Evolutionary conservation across 768 basidiomycete genomes (phyloP), one percentile per base, ranked within the genome.

Genomic region (Auriscalpium vulgare): DNA sequence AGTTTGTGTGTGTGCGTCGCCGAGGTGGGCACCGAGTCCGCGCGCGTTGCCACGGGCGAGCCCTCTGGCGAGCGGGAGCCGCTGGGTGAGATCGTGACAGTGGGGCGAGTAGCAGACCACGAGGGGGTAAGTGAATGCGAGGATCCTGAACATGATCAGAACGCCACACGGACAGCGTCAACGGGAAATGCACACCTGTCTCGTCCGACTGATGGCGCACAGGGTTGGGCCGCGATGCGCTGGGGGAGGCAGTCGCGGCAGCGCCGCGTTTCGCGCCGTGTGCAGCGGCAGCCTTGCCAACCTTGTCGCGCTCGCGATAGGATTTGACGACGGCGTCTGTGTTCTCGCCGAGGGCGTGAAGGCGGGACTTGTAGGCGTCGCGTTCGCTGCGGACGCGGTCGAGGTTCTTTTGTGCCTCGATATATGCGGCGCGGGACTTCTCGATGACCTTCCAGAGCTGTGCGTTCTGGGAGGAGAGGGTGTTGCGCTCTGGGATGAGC

Each of bases 371-470:
- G 54, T 75, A 87, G 9, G 76, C 67, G 65, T 94, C 92, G 16
- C 93, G 80, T 67, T 95, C 93, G 10, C 74, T 74, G 13, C 93
- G 78, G 51, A 95, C 80, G 54, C 93, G 82, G 62, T 95, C 92
- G 46, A 91, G 77, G 63, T 95, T 91, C 71, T 89, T 89, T 68
- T 87, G 74, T 54, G 91, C 81, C 55, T 87, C 83, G 57, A 80
- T 82, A 66, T 89, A 89, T n/a, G 84, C 88, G 19, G 81, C 70
- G 54, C 91, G 81, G 69, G 94, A 91, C 68, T 93, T 95, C 77
- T 95, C 91, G 66, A 95, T 86, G 59, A 95, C 79, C 70, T 94
- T 95, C 94, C 94, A 95, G 19, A 95, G 82, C 72, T 95, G 91
- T 14, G 84, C 74, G 68, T 95, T 95, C 74, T 95, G 93, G 4